Conservation (phyloP, 148 eudicot species). For the Heliosperma pusillum region DNA sequence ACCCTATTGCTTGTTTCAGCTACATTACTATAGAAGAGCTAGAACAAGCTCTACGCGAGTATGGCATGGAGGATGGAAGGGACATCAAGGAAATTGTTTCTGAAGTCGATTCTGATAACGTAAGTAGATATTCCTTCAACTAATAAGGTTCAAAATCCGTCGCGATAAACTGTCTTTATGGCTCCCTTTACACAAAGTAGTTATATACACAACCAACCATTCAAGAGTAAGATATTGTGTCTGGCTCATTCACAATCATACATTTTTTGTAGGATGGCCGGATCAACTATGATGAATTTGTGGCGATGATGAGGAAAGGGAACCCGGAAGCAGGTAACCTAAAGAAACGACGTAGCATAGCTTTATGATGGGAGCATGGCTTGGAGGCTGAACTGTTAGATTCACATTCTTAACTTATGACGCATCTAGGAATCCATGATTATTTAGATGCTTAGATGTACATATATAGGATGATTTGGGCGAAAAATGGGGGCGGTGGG, state of each 20-base stretch:
- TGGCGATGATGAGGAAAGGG: conserved; percentile 77
- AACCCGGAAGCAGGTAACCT: conserved; percentile 50
- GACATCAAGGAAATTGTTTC: conserved; percentile 83
- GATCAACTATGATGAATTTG: conserved; percentile 76
- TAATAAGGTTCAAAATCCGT: too few relatives aligned
- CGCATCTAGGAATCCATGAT: too few relatives aligned
- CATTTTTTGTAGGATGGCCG: conserved; percentile 59
- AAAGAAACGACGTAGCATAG: conserved; percentile 42
- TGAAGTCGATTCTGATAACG: conserved; percentile 83
- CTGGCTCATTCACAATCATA: neutral
- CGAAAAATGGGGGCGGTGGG: conserved; percentile 13
- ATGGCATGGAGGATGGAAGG: conserved; percentile 71
- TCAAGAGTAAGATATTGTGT: too few relatives aligned
- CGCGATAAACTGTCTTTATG: too few relatives aligned
- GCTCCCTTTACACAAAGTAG: too few relatives aligned
- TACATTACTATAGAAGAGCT: conserved; percentile 86
- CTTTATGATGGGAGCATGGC: conserved; percentile 1
- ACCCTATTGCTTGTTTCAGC: conserved; percentile 30
- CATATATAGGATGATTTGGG: neutral
- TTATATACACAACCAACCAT: too few relatives aligned
- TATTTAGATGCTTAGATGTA: neutral
- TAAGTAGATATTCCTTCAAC: conserved; percentile 34
- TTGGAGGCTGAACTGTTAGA: neutral
- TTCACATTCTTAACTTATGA: neutral
- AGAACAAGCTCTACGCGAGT: conserved; percentile 81